Evolutionary conservation across 306 rosid species (phyloP).

Genomic region (Potentilla sterilis): DNA sequence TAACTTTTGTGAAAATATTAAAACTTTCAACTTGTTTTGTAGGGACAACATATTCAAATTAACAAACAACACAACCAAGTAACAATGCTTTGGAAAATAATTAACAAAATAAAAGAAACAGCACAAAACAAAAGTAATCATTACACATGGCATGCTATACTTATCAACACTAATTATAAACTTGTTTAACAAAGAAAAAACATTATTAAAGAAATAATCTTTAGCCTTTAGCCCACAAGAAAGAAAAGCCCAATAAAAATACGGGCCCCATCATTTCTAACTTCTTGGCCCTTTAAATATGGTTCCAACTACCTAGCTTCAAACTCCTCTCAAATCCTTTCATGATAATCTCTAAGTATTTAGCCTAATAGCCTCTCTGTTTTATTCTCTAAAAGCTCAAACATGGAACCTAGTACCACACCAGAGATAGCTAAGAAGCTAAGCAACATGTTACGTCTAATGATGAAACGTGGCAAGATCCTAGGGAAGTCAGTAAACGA

Average conservation of each 20-base stretch:
- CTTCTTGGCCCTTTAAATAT: slow-evolving; percentile 24
- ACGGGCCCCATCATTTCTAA: slow-evolving; percentile 4
- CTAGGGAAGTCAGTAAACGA: slow-evolving; percentile 35
- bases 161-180: slow-evolving; percentile 7
- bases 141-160: slow-evolving; percentile 11
- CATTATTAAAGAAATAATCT: not conserved
- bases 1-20: not conserved
- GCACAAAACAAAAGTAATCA: slow-evolving; percentile 22
- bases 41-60: slow-evolving; percentile 11
- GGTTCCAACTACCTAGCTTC: not conserved
- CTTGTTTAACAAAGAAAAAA: not conserved
- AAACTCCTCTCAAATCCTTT: not conserved
- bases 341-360: not conserved
- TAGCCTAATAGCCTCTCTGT: not conserved
- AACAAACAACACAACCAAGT: not conserved
- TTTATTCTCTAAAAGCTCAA: not conserved
- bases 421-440: slow-evolving; percentile 24
- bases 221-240: slow-evolving; percentile 10
- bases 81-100: not conserved
- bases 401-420: slow-evolving; percentile 14
- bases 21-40: slow-evolving; percentile 2
- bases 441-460: slow-evolving; percentile 26
- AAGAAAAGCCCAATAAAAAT: not conserved
- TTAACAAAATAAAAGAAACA: slow-evolving; percentile 7
- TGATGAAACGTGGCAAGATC: slow-evolving; percentile 31